These are phyloP conservation scores for Penicillium concentricum DNA, from an alignment of 2,329 filamentous ascomycete genomes.

Conservation along the genomic window DNA sequence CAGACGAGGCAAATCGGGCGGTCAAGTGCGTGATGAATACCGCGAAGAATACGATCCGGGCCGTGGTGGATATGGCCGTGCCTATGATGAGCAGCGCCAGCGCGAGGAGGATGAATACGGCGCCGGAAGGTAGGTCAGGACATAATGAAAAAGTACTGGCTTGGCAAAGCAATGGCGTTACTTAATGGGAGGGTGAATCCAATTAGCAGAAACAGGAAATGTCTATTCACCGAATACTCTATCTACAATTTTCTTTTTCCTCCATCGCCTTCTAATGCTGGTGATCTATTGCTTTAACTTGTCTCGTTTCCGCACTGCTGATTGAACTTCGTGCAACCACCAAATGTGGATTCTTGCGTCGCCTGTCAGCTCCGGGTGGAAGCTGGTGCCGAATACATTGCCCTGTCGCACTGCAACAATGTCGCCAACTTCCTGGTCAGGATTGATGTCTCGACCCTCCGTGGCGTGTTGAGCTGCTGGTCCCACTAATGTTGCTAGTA, in stretches of 20 bases:
- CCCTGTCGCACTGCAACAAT: constrained; percentile 88
- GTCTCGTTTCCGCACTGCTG: constrained; percentile 36
- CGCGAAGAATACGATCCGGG: constrained; percentile 96
- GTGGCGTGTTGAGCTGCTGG: constrained; percentile 51
- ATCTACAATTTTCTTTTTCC: constrained; percentile 22
- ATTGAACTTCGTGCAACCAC: constrained; percentile 77
- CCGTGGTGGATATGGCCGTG: constrained; percentile 81
- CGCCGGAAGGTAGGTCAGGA: constrained; percentile 49
- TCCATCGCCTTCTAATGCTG: constrained; percentile 11
- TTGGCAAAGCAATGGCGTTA: constrained; percentile 35
- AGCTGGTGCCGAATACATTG: constrained; percentile 91
- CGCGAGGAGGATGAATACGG: constrained; percentile 62
- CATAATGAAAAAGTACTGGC: constrained; percentile 20
- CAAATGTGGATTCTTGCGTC: constrained; percentile 87
- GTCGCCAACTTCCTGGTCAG: constrained; percentile 56
- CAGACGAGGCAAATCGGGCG: constrained; percentile 84
- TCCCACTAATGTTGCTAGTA: constrained; percentile 58
- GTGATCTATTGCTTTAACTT: constrained; percentile 20
- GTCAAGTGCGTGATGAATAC: constrained; percentile 97
- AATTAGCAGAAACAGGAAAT: constrained; percentile 28
- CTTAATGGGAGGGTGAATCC: constrained; percentile 30
- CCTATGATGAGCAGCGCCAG: constrained; percentile 61
- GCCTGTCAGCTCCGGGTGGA: constrained; percentile 88
- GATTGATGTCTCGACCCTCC: constrained; percentile 39
- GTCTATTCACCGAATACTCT: constrained; percentile 31